These are phyloP conservation scores for Trypanosoma avium DNA, from an alignment of 208 protist genomes.

Conservation along the genomic window DNA sequence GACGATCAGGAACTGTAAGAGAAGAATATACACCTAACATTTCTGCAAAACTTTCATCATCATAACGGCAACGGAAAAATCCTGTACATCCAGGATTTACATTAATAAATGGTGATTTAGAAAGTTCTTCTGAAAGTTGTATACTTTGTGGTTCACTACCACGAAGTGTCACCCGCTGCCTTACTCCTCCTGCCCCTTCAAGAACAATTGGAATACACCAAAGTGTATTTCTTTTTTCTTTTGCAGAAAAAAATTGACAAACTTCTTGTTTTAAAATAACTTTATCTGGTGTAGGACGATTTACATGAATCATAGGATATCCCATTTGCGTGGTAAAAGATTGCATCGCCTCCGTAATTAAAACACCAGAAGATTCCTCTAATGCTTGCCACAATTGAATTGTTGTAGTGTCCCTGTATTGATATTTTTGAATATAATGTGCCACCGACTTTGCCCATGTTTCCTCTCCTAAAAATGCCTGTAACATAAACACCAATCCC, in stretches of 20 bases:
- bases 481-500: slow-evolving; percentile 94
- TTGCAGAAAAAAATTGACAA: slow-evolving; percentile 54
- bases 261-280: slow-evolving; percentile 64
- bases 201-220: slow-evolving; percentile 80
- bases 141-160: slow-evolving; percentile 40
- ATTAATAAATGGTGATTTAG: slow-evolving; percentile 43
- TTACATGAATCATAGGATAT: slow-evolving; percentile 90
- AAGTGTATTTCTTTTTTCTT: slow-evolving; percentile 23
- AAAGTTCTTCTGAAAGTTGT: slow-evolving; percentile 40
- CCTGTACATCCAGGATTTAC: slow-evolving; percentile 72
- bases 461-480: slow-evolving; percentile 83
- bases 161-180: slow-evolving; percentile 49
- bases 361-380: slow-evolving; percentile 75
- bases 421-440: slow-evolving; percentile 92
- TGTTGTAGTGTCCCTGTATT: slow-evolving; percentile 92
- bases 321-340: slow-evolving; percentile 93
- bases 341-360: slow-evolving; percentile 87
- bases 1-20: slow-evolving; percentile 49
- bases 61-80: slow-evolving; percentile 89
- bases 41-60: slow-evolving; percentile 51
- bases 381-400: slow-evolving; percentile 95
- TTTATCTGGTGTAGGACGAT: slow-evolving; percentile 20
- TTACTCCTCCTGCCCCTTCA: slow-evolving; percentile 33
- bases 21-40: slow-evolving; percentile 46
- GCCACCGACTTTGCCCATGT: slow-evolving; percentile 88